Percentiles rank a stretch among this genome's conserved stretches.
These are phyloP conservation scores for Penicillium lagena DNA, from an alignment of 495 filamentous ascomycete genomes.

Conservation along the genomic window DNA sequence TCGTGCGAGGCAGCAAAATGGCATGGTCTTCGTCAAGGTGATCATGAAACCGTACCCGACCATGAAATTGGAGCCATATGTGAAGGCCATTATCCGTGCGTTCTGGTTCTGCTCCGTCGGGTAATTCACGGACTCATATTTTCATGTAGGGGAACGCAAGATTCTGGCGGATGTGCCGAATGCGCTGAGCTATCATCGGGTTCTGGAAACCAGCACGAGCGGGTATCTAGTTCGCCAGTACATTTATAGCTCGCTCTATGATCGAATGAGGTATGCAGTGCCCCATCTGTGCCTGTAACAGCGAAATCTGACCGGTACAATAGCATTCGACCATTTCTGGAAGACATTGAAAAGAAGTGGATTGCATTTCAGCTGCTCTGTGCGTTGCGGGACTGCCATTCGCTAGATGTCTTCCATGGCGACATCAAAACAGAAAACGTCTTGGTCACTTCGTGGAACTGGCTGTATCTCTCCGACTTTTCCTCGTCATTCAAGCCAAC, in stretches of 20 bases:
- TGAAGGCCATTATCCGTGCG: constrained; percentile 67
- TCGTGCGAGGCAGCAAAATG: constrained; percentile 80
- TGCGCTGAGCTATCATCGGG: constrained; percentile 80
- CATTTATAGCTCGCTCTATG: constrained; percentile 93
- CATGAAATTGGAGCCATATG: constrained; percentile 71
- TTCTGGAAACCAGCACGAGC: constrained; percentile 82
- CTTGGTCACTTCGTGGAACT: constrained; percentile 98
- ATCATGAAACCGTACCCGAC: constrained; percentile 82
- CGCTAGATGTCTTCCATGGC: constrained; percentile 86
- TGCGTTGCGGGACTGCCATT: constrained; percentile 86
- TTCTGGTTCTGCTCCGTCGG: constrained; percentile 3
- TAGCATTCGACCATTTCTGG: constrained; percentile 92
- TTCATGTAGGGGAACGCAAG: constrained; percentile 64
- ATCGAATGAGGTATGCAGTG: constrained; percentile 68
- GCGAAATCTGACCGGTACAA: constrained; percentile 4
- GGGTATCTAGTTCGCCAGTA: constrained; percentile 96
- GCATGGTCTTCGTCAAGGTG: constrained; percentile 86
- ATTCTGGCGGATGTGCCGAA: constrained; percentile 80
- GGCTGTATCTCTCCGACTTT: constrained; percentile 96
- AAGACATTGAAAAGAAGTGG: constrained; percentile 99
- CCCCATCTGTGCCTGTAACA: neutral
- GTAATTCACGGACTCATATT: constrained; percentile 15
- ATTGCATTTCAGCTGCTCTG: constrained; percentile 93
- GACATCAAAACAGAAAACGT: constrained; percentile 98
- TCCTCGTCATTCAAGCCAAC: constrained; percentile 93